These are phyloP conservation scores for Arthrobotrys conoides DNA, from an alignment of 2,329 filamentous ascomycete species.

Conservation along the genomic window DNA sequence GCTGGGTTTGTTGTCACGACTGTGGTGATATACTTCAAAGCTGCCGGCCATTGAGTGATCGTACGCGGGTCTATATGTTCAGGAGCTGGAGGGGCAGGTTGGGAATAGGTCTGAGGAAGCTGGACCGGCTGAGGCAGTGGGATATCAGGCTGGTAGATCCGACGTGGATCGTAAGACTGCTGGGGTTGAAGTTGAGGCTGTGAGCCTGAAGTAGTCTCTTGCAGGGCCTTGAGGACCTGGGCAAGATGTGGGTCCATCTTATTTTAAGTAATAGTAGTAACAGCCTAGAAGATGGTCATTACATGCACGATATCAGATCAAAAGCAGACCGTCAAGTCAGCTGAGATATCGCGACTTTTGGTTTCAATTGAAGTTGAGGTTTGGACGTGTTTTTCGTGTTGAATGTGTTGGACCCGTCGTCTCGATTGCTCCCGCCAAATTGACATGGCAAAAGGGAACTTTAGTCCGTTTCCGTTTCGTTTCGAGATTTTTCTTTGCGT, in stretches of 20 bases:
- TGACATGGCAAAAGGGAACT: too few species aligned
- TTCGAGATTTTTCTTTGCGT: conserved; percentile 31
- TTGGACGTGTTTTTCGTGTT: conserved; percentile 7
- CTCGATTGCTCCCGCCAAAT: conserved; percentile 24
- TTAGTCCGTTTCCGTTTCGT: conserved; percentile 3
- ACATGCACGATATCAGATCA: background rate
- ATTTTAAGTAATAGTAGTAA: background rate
- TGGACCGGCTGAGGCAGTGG: conserved; percentile 9
- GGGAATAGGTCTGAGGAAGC: background rate
- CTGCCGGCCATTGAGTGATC: conserved; percentile 62
- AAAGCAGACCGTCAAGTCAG: background rate
- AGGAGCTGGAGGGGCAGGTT: background rate
- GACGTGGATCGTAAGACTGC: conserved; percentile 48
- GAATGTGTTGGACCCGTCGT: conserved; percentile 59
- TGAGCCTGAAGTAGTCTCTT: conserved; percentile 31
- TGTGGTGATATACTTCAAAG: conserved; percentile 63
- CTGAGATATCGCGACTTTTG: background rate
- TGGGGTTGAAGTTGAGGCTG: conserved; percentile 6
- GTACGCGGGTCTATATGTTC: conserved; percentile 54
- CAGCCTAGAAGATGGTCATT: background rate
- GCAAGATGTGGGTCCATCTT: conserved; percentile 57
- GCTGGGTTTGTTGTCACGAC: conserved; percentile 59
- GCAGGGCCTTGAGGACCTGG: conserved; percentile 45
- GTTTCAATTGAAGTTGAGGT: background rate
- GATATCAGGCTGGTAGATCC: conserved; percentile 47